phyloP scores from a whole-genome alignment of 148 eudicot genomes.

The Nepenthes gracilis region DNA sequence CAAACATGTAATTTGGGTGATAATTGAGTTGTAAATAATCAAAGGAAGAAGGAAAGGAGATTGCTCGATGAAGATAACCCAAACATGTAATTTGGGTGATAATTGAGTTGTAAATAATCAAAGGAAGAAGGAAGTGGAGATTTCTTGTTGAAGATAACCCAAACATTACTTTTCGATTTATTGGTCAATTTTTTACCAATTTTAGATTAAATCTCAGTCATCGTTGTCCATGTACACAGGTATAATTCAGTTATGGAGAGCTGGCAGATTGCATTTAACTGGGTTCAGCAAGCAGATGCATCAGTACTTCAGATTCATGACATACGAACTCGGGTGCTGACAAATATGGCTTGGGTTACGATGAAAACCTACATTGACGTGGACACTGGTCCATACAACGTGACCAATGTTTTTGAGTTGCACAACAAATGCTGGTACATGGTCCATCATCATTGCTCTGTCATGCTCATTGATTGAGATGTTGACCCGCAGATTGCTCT shows the following conservation, averaged over 20 bases:
- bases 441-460: conserved; percentile 81
- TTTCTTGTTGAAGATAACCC: too few species aligned
- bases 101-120: too few species aligned
- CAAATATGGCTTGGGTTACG: conserved; percentile 87
- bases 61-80: too few species aligned
- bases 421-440: conserved; percentile 80
- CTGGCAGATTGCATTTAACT: conserved; percentile 69
- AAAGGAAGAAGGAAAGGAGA: too few species aligned
- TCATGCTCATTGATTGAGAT: neutral
- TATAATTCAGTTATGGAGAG: conserved; percentile 70
- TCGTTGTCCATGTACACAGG: conserved; percentile 16
- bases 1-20: too few species aligned
- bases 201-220: neutral
- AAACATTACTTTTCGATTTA: too few species aligned
- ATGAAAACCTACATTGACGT: conserved; percentile 60
- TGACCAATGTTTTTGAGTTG: conserved; percentile 68
- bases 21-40: too few species aligned
- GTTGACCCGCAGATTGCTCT: neutral
- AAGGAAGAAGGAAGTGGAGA: too few species aligned
- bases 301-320: conserved; percentile 50
- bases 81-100: too few species aligned
- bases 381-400: conserved; percentile 31
- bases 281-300: conserved; percentile 50
- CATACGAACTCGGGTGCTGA: conserved; percentile 55
- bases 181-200: too few species aligned